These are phyloP conservation scores for Cercis canadensis DNA, from an alignment of 306 rosid species.

Conservation along the genomic window DNA sequence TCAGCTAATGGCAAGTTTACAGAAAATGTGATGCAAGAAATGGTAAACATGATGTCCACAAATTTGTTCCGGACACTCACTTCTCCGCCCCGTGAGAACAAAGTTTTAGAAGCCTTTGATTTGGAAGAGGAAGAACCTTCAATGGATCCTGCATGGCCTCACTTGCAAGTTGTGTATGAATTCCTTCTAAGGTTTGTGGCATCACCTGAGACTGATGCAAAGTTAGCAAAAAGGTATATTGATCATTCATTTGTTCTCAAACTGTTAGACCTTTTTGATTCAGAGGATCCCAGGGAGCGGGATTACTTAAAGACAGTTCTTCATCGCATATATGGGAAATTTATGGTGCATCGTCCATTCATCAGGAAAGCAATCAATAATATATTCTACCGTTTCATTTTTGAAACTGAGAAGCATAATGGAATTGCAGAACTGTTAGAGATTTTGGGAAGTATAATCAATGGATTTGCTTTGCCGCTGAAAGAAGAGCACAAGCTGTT, in stretches of 20 bases:
- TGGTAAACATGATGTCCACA: conserved; percentile 73
- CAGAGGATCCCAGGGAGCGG: conserved; percentile 97
- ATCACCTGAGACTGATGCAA: conserved; percentile 92
- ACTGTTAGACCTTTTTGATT: conserved; percentile 92
- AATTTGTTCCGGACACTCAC: conserved; percentile 86
- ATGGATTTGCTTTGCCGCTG: conserved; percentile 93
- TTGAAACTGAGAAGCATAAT: conserved; percentile 97
- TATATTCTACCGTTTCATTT: conserved; percentile 85
- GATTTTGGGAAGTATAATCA: conserved; percentile 96
- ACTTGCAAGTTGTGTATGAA: conserved; percentile 88
- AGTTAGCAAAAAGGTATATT: conserved; percentile 90
- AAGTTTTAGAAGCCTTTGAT: conserved; percentile 81
- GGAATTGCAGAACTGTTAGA: conserved; percentile 95
- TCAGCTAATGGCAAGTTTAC: conserved; percentile 80
- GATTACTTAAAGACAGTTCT: conserved; percentile 95
- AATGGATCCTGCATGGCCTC: conserved; percentile 98
- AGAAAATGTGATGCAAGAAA: conserved; percentile 80
- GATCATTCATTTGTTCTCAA: conserved; percentile 93
- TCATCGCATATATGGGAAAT: conserved; percentile 95
- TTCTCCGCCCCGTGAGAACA: conserved; percentile 82
- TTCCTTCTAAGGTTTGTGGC: conserved; percentile 88
- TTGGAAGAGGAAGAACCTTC: conserved; percentile 94
- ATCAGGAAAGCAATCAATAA: conserved; percentile 93
- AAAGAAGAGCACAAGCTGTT: conserved; percentile 99
- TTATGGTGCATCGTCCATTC: conserved; percentile 97